Evolutionary conservation across 1,284 basidiomycete species (phyloP).

Genomic region (Paramarasmius palmivorus): DNA sequence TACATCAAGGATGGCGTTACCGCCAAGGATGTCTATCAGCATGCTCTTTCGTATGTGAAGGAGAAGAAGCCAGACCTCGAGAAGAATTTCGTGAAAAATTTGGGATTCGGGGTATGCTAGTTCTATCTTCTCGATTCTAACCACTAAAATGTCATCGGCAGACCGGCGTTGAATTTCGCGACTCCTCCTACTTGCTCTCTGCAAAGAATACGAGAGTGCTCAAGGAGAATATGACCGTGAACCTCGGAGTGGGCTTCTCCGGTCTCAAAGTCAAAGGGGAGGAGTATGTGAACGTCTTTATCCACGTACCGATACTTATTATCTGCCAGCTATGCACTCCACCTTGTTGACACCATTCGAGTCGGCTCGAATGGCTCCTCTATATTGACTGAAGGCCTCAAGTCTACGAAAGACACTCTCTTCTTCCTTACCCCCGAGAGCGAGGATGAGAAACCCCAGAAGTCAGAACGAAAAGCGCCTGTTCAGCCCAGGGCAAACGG

Average conservation of each 20-base stretch:
- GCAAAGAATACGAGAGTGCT: constrained; percentile 78
- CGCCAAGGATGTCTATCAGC: constrained; percentile 80
- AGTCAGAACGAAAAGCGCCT: constrained; percentile 58
- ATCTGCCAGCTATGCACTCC: constrained; percentile 77
- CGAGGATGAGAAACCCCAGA: constrained; percentile 53
- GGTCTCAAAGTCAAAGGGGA: constrained; percentile 78
- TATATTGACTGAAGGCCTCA: constrained; percentile 84
- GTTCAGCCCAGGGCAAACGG: constrained; percentile 55
- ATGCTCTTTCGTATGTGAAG: constrained; percentile 72
- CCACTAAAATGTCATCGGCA: constrained; percentile 32
- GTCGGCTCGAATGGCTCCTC: constrained; percentile 69
- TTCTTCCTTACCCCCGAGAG: constrained; percentile 78
- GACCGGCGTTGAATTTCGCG: constrained; percentile 95
- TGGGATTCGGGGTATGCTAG: constrained; percentile 82
- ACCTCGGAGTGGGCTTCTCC: constrained; percentile 83
- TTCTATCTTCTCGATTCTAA: background rate
- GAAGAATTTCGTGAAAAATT: constrained; percentile 84
- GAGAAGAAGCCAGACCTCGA: constrained; percentile 83
- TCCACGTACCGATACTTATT: constrained; percentile 8
- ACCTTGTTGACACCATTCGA: constrained; percentile 88
- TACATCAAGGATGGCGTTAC: constrained; percentile 82
- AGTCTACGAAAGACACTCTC: constrained; percentile 82
- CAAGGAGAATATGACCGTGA: constrained; percentile 84
- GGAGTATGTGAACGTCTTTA: background rate
- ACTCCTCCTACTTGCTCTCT: constrained; percentile 82